Percentiles rank a stretch among this genome's conserved stretches.
Conservation (phyloP, 176 grass and related monocot species). For the Leersia perrieri region DNA sequence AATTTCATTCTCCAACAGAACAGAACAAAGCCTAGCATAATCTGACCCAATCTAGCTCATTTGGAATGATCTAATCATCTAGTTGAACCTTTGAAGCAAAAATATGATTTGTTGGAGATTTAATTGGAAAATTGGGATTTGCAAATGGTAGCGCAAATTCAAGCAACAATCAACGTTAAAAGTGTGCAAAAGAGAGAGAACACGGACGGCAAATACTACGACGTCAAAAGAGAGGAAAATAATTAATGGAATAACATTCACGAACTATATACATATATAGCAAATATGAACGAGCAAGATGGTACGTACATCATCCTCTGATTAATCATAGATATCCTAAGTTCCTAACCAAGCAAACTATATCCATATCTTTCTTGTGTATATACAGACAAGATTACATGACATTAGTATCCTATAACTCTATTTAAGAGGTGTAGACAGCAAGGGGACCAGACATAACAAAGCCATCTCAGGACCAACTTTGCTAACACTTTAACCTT, state of each 20-base stretch:
- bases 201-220: too few species aligned
- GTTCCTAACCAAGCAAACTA: neutral
- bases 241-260: too few species aligned
- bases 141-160: neutral
- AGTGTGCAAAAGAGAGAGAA: too few species aligned
- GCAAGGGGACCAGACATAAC: conserved; percentile 18
- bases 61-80: neutral
- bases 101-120: neutral
- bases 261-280: too few species aligned
- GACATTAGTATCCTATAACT: neutral
- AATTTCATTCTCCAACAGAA: neutral
- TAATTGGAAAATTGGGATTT: neutral
- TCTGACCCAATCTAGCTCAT: neutral
- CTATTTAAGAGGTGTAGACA: neutral
- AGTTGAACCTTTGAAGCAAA: neutral
- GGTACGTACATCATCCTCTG: too few species aligned
- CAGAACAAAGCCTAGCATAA: neutral
- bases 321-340: neutral
- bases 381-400: neutral
- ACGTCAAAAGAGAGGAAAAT: too few species aligned
- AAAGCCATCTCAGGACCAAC: conserved; percentile 52
- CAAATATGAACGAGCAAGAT: neutral
- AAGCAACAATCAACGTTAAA: neutral
- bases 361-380: neutral
- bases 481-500: conserved; percentile 52